Evolutionary conservation across 2,329 filamentous ascomycete species (phyloP).

Genomic region (Fusarium sp.): DNA sequence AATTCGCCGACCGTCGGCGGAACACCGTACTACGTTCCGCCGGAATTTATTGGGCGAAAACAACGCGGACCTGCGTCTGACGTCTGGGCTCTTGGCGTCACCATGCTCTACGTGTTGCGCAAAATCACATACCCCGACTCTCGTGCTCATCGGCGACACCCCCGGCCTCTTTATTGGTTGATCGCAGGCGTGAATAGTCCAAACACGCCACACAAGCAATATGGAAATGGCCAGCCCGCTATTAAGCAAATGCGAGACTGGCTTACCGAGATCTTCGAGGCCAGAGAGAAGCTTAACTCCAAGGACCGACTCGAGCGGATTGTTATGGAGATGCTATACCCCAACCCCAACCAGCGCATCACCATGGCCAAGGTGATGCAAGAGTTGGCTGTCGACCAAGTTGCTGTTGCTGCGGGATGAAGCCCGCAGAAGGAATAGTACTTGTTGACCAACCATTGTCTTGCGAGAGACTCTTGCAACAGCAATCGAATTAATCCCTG

Average conservation of each 20-base stretch:
- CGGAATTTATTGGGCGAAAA: constrained; percentile 70
- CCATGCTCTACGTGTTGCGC: constrained; percentile 70
- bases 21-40: constrained; percentile 72
- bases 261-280: constrained; percentile 66
- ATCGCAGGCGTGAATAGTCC: constrained; percentile 68
- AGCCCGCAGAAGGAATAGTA: background rate
- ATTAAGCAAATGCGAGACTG: constrained; percentile 68
- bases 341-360: constrained; percentile 65
- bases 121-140: constrained; percentile 69
- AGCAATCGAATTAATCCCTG: constrained; percentile 9
- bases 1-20: constrained; percentile 66
- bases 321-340: constrained; percentile 67
- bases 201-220: constrained; percentile 50
- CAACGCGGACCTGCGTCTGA: constrained; percentile 68
- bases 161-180: constrained; percentile 68
- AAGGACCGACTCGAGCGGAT: constrained; percentile 65
- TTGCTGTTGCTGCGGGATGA: constrained; percentile 28
- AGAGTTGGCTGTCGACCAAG: constrained; percentile 56
- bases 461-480: constrained; percentile 8
- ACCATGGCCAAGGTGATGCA: constrained; percentile 66
- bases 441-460: constrained; percentile 24
- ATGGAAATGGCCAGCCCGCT: constrained; percentile 58
- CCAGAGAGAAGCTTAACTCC: constrained; percentile 60
- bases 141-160: constrained; percentile 62
- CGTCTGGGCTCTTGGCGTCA: constrained; percentile 71